These are phyloP conservation scores for Corylus americana DNA, from an alignment of 306 rosid genomes.

Conservation along the genomic window DNA sequence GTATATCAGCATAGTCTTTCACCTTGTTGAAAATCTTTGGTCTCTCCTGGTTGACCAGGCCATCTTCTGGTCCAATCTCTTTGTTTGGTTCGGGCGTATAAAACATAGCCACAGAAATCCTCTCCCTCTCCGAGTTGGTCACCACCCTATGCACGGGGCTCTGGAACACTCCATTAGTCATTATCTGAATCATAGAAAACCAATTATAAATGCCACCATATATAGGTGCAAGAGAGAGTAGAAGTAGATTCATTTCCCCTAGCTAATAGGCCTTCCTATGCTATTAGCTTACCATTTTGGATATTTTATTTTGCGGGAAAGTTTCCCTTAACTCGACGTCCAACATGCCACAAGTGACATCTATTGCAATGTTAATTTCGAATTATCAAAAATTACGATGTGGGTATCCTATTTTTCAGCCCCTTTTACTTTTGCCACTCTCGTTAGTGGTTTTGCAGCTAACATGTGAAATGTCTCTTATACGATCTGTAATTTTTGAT, in stretches of 20 bases:
- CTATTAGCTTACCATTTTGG: too few relatives aligned
- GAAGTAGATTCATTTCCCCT: not conserved
- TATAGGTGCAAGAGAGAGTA: not conserved
- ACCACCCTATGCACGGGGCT: conserved; percentile 50
- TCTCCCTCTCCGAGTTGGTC: conserved; percentile 42
- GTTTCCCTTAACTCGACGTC: too few relatives aligned
- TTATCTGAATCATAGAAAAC: conserved; percentile 34
- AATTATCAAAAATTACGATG: too few relatives aligned
- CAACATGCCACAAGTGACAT: too few relatives aligned
- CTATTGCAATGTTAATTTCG: too few relatives aligned
- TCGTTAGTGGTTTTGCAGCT: too few relatives aligned
- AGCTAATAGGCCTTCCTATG: not conserved
- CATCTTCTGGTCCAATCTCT: conserved; percentile 50
- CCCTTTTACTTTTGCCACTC: too few relatives aligned
- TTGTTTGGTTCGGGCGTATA: conserved; percentile 38
- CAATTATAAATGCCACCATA: not conserved
- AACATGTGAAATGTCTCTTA: too few relatives aligned
- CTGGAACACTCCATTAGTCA: conserved; percentile 52
- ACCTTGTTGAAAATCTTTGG: conserved; percentile 42
- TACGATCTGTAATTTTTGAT: too few relatives aligned
- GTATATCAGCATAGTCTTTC: conserved; percentile 30
- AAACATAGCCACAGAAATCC: conserved; percentile 47
- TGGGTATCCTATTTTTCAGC: too few relatives aligned
- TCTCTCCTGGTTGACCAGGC: conserved; percentile 36
- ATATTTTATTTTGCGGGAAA: too few relatives aligned